phyloP scores from a whole-genome alignment of 192 early-diverging fungal species.

The Chytriomyces hyalinus region DNA sequence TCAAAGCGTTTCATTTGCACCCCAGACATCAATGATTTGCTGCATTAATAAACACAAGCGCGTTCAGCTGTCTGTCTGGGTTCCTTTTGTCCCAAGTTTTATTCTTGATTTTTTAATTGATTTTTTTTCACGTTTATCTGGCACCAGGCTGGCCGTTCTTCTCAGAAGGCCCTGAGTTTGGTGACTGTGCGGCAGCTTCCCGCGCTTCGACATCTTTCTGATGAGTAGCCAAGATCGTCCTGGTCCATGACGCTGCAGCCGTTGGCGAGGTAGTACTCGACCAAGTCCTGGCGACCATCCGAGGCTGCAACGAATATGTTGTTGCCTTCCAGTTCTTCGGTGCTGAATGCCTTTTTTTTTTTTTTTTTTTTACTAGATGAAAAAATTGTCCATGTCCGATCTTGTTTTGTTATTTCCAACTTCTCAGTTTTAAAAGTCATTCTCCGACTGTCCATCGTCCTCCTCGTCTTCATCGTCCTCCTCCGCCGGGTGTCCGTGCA shows the following conservation, averaged over 20 bases:
- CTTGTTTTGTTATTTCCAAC: too few species aligned
- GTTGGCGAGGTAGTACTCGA: not conserved
- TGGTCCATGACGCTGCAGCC: not conserved
- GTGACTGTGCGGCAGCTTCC: too few species aligned
- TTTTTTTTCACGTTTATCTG: too few species aligned
- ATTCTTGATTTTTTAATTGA: too few species aligned
- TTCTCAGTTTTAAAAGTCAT: constrained; percentile 45
- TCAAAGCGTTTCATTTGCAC: constrained; percentile 31
- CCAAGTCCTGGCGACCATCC: not conserved
- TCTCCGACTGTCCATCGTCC: constrained; percentile 40
- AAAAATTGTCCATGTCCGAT: too few species aligned
- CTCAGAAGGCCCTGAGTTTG: too few species aligned
- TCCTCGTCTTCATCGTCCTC: constrained; percentile 25
- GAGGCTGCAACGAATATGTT: constrained; percentile 14
- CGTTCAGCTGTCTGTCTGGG: not conserved
- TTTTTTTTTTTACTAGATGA: too few species aligned
- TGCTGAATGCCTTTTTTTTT: too few species aligned
- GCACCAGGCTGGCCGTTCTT: too few species aligned
- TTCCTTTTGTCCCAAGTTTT: not conserved
- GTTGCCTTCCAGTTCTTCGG: not conserved
- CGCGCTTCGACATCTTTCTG: not conserved
- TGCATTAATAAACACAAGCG: not conserved
- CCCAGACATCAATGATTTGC: constrained; percentile 20
- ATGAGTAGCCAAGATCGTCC: constrained; percentile 17
- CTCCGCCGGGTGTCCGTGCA: not conserved